Conservation (phyloP, 805 yeast genomes). For the Wickerhamiella brachini region DNA sequence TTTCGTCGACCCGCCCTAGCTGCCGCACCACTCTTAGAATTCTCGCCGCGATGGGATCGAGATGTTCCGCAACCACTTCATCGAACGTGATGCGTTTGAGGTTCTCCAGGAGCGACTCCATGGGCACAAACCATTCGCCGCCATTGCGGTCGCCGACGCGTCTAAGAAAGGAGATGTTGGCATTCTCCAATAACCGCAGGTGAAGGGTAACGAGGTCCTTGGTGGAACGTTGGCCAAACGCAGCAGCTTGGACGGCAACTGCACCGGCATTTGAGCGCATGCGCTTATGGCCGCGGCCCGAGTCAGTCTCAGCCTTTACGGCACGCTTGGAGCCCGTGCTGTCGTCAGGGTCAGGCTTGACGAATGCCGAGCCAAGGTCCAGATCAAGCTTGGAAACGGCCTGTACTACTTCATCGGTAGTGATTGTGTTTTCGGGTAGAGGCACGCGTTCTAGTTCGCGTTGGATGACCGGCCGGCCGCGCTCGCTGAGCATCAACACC, state of each 20-base stretch:
- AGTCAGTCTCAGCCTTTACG: slow-evolving; percentile 15
- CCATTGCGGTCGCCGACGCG: slow-evolving; percentile 40
- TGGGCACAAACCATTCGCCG: slow-evolving; percentile 31
- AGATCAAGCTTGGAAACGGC: slow-evolving; percentile 3
- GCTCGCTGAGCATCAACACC: slow-evolving; percentile 47
- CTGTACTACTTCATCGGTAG: slow-evolving; percentile 11
- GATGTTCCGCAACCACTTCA: slow-evolving; percentile 22
- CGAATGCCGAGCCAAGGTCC: slow-evolving; percentile 10
- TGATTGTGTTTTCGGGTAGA: slow-evolving; percentile 12
- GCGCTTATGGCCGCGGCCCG: slow-evolving; percentile 22
- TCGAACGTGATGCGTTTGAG: slow-evolving; percentile 24
- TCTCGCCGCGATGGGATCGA: slow-evolving; percentile 45
- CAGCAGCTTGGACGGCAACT: neutral
- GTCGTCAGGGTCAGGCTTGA: neutral
- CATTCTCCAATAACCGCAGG: slow-evolving; percentile 46
- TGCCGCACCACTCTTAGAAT: slow-evolving; percentile 64
- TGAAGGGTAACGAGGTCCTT: slow-evolving; percentile 41
- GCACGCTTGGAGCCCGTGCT: slow-evolving; percentile 9
- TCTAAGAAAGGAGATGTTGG: slow-evolving; percentile 38
- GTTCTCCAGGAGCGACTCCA: slow-evolving; percentile 18
- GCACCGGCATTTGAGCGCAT: neutral
- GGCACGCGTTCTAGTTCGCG: slow-evolving; percentile 24
- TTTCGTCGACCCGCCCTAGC: slow-evolving; percentile 68
- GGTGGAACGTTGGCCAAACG: neutral
- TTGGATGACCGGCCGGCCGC: neutral